Percentiles rank a stretch among this genome's conserved stretches.
Conservation (phyloP, 495 filamentous ascomycete genomes). For the Penicillium psychrofluorescens region DNA sequence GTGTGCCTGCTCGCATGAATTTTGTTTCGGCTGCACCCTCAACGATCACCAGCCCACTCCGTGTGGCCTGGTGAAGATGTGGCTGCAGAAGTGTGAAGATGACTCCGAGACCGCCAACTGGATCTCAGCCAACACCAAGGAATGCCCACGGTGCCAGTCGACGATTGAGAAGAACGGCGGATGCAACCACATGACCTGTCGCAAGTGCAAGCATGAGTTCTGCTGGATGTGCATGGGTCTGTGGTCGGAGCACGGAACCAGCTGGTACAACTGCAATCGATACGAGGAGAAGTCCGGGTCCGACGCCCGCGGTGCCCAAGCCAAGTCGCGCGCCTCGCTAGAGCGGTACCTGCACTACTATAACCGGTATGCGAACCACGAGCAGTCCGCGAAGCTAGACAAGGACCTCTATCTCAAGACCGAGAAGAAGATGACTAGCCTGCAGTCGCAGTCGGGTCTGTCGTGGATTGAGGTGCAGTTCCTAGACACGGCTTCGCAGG, state of each 20-base stretch:
- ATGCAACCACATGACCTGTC: constrained; percentile 99
- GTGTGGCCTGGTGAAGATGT: constrained; percentile 85
- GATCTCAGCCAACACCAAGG: constrained; percentile 98
- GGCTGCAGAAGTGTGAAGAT: constrained; percentile 97
- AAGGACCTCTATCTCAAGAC: constrained; percentile 95
- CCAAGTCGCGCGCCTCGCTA: constrained; percentile 77
- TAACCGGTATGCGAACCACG: constrained; percentile 97
- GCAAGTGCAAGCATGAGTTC: constrained; percentile 97
- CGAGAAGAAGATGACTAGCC: constrained; percentile 96
- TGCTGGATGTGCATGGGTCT: constrained; percentile 99
- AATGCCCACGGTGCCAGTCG: constrained; percentile 90
- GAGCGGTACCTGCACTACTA: constrained; percentile 98
- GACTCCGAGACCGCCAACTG: constrained; percentile 98
- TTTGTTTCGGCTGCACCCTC: constrained; percentile 95
- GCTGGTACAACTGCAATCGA: constrained; percentile 98
- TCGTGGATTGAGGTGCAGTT: constrained; percentile 99
- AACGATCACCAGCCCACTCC: constrained; percentile 91
- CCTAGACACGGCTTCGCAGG: constrained; percentile 83
- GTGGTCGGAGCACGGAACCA: constrained; percentile 98
- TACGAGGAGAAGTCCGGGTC: constrained; percentile 92
- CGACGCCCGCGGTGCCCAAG: constrained; percentile 85
- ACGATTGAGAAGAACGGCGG: constrained; percentile 99
- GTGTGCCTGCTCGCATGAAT: constrained; percentile 75
- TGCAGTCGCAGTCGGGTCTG: constrained; percentile 88
- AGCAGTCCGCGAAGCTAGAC: constrained; percentile 93